phyloP scores from a whole-genome alignment of 2,329 filamentous ascomycete species.

The Talaromyces sp. region DNA sequence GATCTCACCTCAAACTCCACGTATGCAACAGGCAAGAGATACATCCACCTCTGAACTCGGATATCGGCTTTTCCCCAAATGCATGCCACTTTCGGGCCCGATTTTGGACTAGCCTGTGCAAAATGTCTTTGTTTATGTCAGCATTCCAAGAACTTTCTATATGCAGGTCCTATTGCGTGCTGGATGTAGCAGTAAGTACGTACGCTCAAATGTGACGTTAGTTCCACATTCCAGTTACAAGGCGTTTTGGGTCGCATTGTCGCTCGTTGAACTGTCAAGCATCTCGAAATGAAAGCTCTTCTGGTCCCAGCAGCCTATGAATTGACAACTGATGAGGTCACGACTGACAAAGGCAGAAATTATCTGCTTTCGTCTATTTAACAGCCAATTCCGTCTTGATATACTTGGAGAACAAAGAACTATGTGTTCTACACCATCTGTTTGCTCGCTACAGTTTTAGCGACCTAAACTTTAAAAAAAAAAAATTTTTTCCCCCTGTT shows the following conservation, averaged over 20 bases:
- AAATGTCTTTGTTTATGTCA: background rate
- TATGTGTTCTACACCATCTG: background rate
- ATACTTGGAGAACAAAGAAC: too few species aligned
- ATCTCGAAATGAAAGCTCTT: background rate
- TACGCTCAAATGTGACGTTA: background rate
- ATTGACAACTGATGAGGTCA: background rate
- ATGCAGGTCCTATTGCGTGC: background rate
- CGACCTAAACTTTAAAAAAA: background rate
- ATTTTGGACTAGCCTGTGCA: background rate
- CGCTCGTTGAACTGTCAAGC: background rate
- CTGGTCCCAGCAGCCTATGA: background rate
- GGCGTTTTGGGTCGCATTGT: background rate
- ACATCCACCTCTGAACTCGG: too few species aligned
- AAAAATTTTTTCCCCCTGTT: background rate
- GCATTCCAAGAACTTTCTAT: background rate
- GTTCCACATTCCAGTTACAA: background rate
- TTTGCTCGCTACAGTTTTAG: background rate
- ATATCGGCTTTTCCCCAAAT: background rate
- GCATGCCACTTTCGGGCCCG: background rate
- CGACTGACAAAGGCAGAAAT: background rate
- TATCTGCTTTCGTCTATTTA: background rate
- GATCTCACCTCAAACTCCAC: background rate
- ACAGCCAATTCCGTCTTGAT: background rate
- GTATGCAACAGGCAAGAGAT: background rate
- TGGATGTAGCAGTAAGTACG: background rate